These are phyloP conservation scores for Beauveria sp. DNA, from an alignment of 2,329 filamentous ascomycete genomes.

Conservation along the genomic window DNA sequence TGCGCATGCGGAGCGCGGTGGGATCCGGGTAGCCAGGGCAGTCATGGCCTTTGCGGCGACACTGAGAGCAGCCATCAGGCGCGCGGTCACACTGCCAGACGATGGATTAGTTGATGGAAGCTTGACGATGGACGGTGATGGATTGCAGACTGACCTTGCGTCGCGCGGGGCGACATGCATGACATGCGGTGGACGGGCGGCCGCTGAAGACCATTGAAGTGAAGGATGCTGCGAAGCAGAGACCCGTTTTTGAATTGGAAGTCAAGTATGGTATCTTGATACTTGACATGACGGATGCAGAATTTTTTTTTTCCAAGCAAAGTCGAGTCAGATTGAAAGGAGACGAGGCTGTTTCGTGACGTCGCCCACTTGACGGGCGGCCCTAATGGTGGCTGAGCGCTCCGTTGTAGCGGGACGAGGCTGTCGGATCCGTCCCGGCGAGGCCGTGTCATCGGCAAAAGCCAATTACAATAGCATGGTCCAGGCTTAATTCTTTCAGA, in stretches of 20 bases:
- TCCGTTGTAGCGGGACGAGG: background rate
- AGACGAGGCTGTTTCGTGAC: background rate
- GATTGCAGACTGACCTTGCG: slow-evolving; percentile 16
- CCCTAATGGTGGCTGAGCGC: background rate
- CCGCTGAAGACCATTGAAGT: slow-evolving; percentile 22
- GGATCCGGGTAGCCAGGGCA: slow-evolving; percentile 22
- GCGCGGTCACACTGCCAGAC: slow-evolving; percentile 19
- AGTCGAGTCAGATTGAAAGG: background rate
- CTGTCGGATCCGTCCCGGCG: background rate
- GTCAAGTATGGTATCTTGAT: background rate
- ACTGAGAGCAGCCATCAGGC: slow-evolving; percentile 20
- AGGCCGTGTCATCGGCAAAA: background rate
- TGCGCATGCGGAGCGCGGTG: slow-evolving; percentile 18
- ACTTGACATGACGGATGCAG: background rate
- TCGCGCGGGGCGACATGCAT: slow-evolving; percentile 20
- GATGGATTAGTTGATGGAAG: background rate
- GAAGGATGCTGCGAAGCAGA: background rate
- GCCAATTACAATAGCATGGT: background rate
- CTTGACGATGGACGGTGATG: background rate
- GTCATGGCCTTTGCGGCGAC: slow-evolving; percentile 19
- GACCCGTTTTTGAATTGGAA: background rate
- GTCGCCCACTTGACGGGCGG: background rate
- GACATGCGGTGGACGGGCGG: slow-evolving; percentile 21
- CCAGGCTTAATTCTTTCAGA: too few relatives aligned
- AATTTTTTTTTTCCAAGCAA: background rate